phyloP scores from a whole-genome alignment of 2,329 filamentous ascomycete genomes.

The Claviceps sp. region DNA sequence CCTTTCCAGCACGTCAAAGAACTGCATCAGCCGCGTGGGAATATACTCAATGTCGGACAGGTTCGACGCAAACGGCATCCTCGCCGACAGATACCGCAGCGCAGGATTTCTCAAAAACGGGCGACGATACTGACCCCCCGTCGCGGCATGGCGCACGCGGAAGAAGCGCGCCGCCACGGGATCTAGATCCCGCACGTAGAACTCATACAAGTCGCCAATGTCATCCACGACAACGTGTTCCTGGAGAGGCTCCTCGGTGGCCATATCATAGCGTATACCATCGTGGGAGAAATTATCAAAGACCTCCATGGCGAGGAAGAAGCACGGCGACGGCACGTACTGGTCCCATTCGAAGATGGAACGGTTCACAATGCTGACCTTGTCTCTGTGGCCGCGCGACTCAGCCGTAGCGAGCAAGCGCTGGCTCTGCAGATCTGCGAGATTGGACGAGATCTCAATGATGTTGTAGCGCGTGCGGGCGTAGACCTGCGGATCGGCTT shows the following conservation, averaged over 20 bases:
- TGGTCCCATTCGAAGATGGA: slow-evolving; percentile 90
- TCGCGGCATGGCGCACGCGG: slow-evolving; percentile 68
- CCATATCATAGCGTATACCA: slow-evolving; percentile 75
- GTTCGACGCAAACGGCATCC: slow-evolving; percentile 59
- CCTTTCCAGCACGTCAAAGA: slow-evolving; percentile 79
- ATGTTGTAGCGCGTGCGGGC: slow-evolving; percentile 86
- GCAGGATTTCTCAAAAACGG: slow-evolving; percentile 41
- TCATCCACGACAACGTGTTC: slow-evolving; percentile 76
- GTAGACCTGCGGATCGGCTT: slow-evolving; percentile 82
- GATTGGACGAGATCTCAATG: slow-evolving; percentile 80
- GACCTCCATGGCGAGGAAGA: slow-evolving; percentile 95
- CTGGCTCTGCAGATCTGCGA: slow-evolving; percentile 64
- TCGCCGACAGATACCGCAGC: slow-evolving; percentile 47
- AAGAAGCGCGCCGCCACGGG: slow-evolving; percentile 73
- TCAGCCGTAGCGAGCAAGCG: slow-evolving; percentile 55
- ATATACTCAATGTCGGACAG: slow-evolving; percentile 82
- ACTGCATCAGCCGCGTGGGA: slow-evolving; percentile 87
- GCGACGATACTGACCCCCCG: slow-evolving; percentile 47
- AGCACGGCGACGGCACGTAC: slow-evolving; percentile 84
- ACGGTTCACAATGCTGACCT: slow-evolving; percentile 87
- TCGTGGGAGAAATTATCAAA: slow-evolving; percentile 99
- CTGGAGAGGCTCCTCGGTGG: slow-evolving; percentile 72
- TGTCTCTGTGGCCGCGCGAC: slow-evolving; percentile 62
- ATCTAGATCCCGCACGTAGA: slow-evolving; percentile 71
- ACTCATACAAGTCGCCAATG: slow-evolving; percentile 85